Evolutionary conservation across 352 stramenopile genomes (phyloP), one percentile per base, ranked within the genome.

Genomic region (Pythium insidiosum): DNA sequence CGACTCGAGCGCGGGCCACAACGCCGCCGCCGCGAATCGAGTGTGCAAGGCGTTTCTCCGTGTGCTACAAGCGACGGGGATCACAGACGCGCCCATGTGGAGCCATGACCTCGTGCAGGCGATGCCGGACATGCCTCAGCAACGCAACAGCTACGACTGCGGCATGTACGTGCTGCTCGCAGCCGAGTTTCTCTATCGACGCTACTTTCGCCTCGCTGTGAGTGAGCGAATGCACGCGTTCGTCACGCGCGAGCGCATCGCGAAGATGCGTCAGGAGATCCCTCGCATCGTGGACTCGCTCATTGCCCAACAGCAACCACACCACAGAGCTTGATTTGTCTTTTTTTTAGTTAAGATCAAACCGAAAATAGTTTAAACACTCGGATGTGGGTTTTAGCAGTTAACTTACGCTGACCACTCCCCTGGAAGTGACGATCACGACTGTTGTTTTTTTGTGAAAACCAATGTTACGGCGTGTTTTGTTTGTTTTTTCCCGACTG

Each of bases 71-170:
- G 47, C 44, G 3, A 49, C 34, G 0, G 44, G 41, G 6, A 39
- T 46, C 15, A 26, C 38, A 5, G 11, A 36, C 9, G 44, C 52
- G 15, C 36, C 45, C 9, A 20, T 26, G 23, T 53, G 42, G 42
- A 31, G 26, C 1, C 41, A 13, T 10, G 50, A 34, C 5, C 25
- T 37, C 9, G 50, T 47, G 12, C 16, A 12, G 41, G 66, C 73
- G 19, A 61, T 63, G 18, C 38, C 13, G 6, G 55, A 79, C 9
- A 47, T 63, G 15, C 71, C 77, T 22, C 80, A 93, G 62, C 80
- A 93, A 43, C 50, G 53, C 28, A 93, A 93, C 41, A 66, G 73
- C 18, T 88, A 80, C 54, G 77, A 93, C 51, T 93, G 80, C 48
- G 80, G 80, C 25, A 68, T 90, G 65, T 90, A 85, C 47, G 77